Conservation (phyloP, 1,284 basidiomycete genomes). For the Ustilago hordei region DNA sequence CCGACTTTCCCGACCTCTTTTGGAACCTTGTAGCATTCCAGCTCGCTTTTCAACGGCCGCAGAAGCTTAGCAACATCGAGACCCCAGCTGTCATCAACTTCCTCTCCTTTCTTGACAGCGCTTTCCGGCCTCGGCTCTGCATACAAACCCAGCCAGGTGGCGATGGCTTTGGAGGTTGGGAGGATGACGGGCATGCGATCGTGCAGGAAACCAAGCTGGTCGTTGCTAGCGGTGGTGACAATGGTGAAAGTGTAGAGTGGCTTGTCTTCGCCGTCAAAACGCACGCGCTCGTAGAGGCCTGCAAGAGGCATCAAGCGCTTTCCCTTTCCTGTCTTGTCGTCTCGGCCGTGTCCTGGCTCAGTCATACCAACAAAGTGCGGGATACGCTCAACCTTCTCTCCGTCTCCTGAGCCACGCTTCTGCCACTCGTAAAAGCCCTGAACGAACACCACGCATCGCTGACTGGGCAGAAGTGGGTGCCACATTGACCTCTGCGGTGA, state of each 20-base stretch:
- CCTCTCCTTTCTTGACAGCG: constrained; percentile 24
- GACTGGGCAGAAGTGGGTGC: constrained; percentile 38
- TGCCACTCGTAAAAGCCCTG: constrained; percentile 68
- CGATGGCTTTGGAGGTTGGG: constrained; percentile 75
- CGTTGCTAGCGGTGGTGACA: constrained; percentile 77
- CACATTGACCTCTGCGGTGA: constrained; percentile 46
- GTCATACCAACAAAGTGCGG: constrained; percentile 88
- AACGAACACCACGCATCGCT: constrained; percentile 65
- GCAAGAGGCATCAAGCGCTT: constrained; percentile 84
- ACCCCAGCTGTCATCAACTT: constrained; percentile 65
- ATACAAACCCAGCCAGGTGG: constrained; percentile 81
- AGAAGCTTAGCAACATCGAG: constrained; percentile 76
- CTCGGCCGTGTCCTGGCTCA: constrained; percentile 71
- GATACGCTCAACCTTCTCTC: constrained; percentile 44
- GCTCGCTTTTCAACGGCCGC: constrained; percentile 74
- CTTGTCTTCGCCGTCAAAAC: constrained; percentile 73
- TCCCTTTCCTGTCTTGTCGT: constrained; percentile 76
- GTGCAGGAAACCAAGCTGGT: constrained; percentile 74
- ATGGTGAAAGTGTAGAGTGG: constrained; percentile 87
- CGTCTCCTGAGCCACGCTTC: constrained; percentile 28
- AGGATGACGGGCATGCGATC: constrained; percentile 93
- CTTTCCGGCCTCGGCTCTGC: constrained; percentile 13
- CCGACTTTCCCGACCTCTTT: constrained; percentile 92
- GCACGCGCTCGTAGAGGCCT: constrained; percentile 83
- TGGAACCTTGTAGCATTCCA: constrained; percentile 89